phyloP scores from a whole-genome alignment of 2,329 filamentous ascomycete species.

The Neonectria ditissima region DNA sequence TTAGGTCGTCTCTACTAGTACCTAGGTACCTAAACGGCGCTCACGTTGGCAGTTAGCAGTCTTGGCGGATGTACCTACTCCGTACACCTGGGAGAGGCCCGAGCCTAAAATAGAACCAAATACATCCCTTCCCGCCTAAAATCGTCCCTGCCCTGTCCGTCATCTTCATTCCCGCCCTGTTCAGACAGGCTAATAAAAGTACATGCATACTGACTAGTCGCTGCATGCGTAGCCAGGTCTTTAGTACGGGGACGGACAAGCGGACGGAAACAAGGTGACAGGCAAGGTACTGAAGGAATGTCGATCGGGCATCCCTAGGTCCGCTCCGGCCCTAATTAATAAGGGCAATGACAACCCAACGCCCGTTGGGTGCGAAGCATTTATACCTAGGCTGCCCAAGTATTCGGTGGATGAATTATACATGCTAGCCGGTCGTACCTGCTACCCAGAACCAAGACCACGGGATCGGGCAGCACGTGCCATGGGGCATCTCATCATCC shows the following conservation, averaged over 20 bases:
- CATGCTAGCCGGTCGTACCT: neutral
- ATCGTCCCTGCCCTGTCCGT: slow-evolving; percentile 24
- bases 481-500: slow-evolving; percentile 27
- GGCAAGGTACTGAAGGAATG: neutral
- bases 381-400: neutral
- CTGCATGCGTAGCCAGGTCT: no score
- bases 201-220: neutral
- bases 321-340: neutral
- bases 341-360: neutral
- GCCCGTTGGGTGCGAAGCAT: no score
- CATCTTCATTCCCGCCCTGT: slow-evolving; percentile 25
- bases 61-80: no score
- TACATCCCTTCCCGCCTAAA: slow-evolving; percentile 27
- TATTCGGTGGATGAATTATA: neutral
- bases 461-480: slow-evolving; percentile 39
- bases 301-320: neutral
- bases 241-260: slow-evolving; percentile 1
- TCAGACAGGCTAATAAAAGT: slow-evolving; percentile 11
- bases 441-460: slow-evolving; percentile 25
- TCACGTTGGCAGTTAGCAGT: neutral
- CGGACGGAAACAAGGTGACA: slow-evolving; percentile 2
- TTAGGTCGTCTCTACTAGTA: neutral
- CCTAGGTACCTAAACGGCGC: no score
- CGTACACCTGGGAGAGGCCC: neutral
- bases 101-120: slow-evolving; percentile 21